Evolutionary conservation across 176 grass and related monocot species (phyloP).

Genomic region (Elymus sibiricus): DNA sequence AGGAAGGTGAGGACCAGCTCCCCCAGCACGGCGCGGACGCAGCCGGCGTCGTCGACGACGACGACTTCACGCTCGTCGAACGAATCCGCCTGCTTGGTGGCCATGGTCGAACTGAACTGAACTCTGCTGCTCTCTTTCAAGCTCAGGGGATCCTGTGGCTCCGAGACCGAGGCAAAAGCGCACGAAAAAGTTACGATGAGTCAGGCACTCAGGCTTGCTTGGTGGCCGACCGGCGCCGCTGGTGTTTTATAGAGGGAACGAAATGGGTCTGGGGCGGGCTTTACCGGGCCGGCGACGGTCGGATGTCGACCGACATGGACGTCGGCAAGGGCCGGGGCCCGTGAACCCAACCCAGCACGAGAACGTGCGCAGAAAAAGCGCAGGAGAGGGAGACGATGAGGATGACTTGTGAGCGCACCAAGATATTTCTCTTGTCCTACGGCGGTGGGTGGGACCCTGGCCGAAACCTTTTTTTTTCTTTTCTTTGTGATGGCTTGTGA

Average conservation of each 20-base stretch:
- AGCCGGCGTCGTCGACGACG: constrained; percentile 18
- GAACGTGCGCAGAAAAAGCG: not conserved
- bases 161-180: not conserved
- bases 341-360: not conserved
- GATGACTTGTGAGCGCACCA: not conserved
- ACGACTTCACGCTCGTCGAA: not conserved
- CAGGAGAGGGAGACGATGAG: not conserved
- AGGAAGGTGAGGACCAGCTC: constrained; percentile 97
- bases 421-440: not conserved
- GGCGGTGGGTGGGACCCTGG: not conserved
- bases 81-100: constrained; percentile 25
- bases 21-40: constrained; percentile 63
- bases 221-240: not conserved
- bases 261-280: not conserved
- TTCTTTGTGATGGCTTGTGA: not conserved
- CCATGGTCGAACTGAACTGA: not conserved
- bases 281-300: not conserved
- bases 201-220: not conserved
- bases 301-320: not conserved
- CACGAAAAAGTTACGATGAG: not conserved
- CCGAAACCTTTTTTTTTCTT: not conserved
- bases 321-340: not conserved
- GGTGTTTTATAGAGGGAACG: not conserved
- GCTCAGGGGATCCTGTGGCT: too few species aligned
- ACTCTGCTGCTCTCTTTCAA: not conserved